These are phyloP conservation scores for Aspergillus nanangensis DNA, from an alignment of 495 filamentous ascomycete species.

Conservation along the genomic window DNA sequence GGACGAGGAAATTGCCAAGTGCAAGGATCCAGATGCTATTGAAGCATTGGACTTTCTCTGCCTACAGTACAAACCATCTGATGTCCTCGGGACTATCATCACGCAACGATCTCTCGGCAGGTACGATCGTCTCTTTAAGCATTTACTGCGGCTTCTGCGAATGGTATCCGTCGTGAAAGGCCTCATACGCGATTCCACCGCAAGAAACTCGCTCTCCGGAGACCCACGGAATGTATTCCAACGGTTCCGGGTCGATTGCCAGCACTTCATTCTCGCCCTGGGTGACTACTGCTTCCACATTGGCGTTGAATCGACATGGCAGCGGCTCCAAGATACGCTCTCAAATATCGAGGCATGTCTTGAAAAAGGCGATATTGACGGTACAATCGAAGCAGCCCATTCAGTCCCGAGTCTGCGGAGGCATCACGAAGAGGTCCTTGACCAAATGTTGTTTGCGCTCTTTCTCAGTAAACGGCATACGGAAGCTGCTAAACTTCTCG, in stretches of 20 bases:
- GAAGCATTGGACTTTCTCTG: conserved; percentile 89
- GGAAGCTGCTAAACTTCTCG: conserved; percentile 67
- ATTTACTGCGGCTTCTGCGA: conserved; percentile 70
- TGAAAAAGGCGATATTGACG: conserved; percentile 41
- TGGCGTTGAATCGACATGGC: conserved; percentile 69
- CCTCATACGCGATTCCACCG: conserved; percentile 57
- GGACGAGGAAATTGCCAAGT: conserved; percentile 67
- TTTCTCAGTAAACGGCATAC: conserved; percentile 54
- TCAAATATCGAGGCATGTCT: conserved; percentile 56
- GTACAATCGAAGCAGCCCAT: conserved; percentile 48
- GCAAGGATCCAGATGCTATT: conserved; percentile 72
- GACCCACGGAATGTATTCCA: conserved; percentile 43
- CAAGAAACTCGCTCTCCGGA: conserved; percentile 32
- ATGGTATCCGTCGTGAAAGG: conserved; percentile 75
- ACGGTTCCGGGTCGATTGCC: conserved; percentile 68
- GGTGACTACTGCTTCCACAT: conserved; percentile 72
- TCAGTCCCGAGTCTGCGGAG: conserved; percentile 59
- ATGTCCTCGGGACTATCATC: conserved; percentile 67
- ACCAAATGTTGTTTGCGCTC: conserved; percentile 70
- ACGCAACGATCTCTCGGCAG: conserved; percentile 61
- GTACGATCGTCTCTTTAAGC: conserved; percentile 79
- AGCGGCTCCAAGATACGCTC: conserved; percentile 60
- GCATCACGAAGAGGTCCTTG: conserved; percentile 73
- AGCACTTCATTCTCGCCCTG: conserved; percentile 68
- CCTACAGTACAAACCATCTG: conserved; percentile 76